Evolutionary conservation across 208 protist genomes (phyloP), one percentile per base, ranked within the genome.

Genomic region (Crithidia brevicula): DNA sequence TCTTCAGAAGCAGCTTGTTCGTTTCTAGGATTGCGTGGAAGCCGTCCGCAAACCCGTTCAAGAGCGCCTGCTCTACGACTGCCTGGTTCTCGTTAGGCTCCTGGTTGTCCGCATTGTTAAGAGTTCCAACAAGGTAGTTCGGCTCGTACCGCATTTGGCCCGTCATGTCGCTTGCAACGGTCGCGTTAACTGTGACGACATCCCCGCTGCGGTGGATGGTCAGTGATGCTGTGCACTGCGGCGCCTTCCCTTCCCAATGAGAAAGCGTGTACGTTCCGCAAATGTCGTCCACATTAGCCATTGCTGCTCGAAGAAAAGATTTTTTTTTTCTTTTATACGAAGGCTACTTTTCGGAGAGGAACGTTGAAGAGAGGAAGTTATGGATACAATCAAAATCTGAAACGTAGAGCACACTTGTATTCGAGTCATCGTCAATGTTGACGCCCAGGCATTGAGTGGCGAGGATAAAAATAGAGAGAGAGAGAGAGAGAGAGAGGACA

Each of bases 191-290:
- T 27, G 72, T 70, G 30, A 90, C 16, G 4, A 38, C 42, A 16
- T 85, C 77, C 22, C 62, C 66, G 22, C 66, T 69, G 52, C 59
- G 63, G 58, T 73, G 61, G 33, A 90, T 67, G 5, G 57, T 68
- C 47, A 93, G 61, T 54, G 62, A 74, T 0, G 74, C 81, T 3
- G 72, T 58, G 13, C 61, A 54, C 13, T 67, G 54, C 10, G 72
- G 43, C 0, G 40, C 42, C 58, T 83, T 81, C 2, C 74, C 77
- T 31, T 89, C 74, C 49, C 82, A 85, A 28, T 86, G 79, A 23
- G 73, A 69, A 9, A 93, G 67, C 28, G 73, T 65, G 67, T 85
- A 91, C 1, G 45, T 53, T 18, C 84, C 87, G 46, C 76, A 91
- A 63, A 93, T 73, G 3, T 84, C 75, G 38, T 76, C 72, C n/a